phyloP scores from a whole-genome alignment of 2,329 filamentous ascomycete species.

The Aspergillus aculeatinus region DNA sequence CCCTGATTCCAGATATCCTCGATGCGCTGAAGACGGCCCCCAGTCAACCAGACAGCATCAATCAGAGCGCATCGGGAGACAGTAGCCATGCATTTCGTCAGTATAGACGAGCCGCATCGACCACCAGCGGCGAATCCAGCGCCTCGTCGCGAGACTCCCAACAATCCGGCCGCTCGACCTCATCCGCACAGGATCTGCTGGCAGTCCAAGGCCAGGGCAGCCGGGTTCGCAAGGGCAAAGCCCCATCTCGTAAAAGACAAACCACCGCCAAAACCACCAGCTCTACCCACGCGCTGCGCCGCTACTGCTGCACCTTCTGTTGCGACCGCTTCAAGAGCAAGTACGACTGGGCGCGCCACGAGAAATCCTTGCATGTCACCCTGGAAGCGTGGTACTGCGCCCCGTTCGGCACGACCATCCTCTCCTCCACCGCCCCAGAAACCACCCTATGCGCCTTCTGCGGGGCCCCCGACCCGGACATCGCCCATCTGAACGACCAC shows the following conservation, averaged over 20 bases:
- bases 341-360: conserved; percentile 50
- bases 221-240: too few relatives aligned
- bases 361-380: conserved; percentile 48
- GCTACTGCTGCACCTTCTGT: neutral
- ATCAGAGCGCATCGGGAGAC: too few relatives aligned
- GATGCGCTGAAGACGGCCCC: too few relatives aligned
- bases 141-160: neutral
- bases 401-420: conserved; percentile 47
- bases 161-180: neutral
- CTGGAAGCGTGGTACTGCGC: conserved; percentile 54
- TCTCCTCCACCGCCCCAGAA: conserved; percentile 11
- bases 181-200: too few relatives aligned
- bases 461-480: conserved; percentile 45
- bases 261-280: too few relatives aligned
- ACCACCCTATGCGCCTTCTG: conserved; percentile 49
- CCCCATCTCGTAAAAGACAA: too few relatives aligned
- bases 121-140: neutral
- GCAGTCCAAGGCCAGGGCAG: too few relatives aligned
- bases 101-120: neutral
- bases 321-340: conserved; percentile 24
- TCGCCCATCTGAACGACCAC: conserved; percentile 54
- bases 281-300: neutral
- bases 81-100: neutral
- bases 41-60: too few relatives aligned
- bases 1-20: too few relatives aligned